These are phyloP conservation scores for Cystobasidium sp. DNA, from an alignment of 1,284 basidiomycete species.

Conservation along the genomic window DNA sequence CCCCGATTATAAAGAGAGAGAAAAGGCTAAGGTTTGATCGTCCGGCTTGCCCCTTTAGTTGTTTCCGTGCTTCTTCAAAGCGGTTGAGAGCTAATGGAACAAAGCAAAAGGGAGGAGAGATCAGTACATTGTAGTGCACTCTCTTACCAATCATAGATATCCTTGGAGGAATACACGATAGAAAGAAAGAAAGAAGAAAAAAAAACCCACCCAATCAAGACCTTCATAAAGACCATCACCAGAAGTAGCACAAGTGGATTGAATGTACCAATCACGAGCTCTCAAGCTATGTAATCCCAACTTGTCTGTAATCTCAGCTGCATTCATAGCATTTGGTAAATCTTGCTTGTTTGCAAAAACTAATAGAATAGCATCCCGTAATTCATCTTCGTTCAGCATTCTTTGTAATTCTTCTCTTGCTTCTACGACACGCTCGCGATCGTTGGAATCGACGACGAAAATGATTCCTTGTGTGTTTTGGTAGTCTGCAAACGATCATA, in stretches of 20 bases:
- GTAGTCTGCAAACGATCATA: no score
- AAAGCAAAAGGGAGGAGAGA: neutral
- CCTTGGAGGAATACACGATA: no score
- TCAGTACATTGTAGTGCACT: no score
- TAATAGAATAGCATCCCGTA: slow-evolving; percentile 95
- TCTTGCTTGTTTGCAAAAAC: slow-evolving; percentile 99
- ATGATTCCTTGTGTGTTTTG: slow-evolving; percentile 99
- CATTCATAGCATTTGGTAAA: slow-evolving; percentile 98
- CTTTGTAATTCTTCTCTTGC: slow-evolving; percentile 99
- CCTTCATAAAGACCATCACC: slow-evolving; percentile 99
- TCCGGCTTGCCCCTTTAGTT: no score
- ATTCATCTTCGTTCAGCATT: slow-evolving; percentile 99
- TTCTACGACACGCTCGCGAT: slow-evolving; percentile 98
- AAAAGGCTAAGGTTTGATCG: no score
- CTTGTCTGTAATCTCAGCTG: slow-evolving; percentile 99
- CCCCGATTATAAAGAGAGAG: no score
- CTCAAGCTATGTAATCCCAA: slow-evolving; percentile 96
- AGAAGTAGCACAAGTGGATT: slow-evolving; percentile 98
- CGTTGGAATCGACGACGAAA: slow-evolving; percentile 99
- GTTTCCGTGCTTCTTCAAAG: slow-evolving; percentile 4
- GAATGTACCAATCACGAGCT: slow-evolving; percentile 98
- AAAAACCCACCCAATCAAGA: slow-evolving; percentile 56
- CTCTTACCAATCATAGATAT: no score
- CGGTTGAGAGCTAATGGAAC: neutral
- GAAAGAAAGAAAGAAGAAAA: neutral